Conservation (phyloP, 2,329 filamentous ascomycete species). For the Lachnellula hyalina region DNA sequence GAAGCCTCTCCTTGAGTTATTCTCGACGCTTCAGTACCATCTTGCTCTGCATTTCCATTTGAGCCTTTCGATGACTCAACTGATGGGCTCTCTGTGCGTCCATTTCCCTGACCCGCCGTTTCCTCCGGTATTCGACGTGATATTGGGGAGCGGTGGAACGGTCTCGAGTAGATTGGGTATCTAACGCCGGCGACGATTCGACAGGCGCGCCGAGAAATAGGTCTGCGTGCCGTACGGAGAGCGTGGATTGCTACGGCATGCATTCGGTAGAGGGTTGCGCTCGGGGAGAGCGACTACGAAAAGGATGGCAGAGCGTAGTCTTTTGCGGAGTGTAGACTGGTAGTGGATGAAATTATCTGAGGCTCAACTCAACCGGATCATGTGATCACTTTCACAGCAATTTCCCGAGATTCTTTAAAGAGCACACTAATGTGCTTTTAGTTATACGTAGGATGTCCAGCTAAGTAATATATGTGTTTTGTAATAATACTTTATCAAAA, state of each 20-base stretch:
- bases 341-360: no score
- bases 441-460: no score
- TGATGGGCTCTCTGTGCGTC: not conserved
- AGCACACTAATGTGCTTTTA: no score
- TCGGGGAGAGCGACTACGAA: conserved; percentile 20
- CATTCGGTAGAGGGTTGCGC: conserved; percentile 29
- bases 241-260: conserved; percentile 28
- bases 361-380: no score
- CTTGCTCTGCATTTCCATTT: not conserved
- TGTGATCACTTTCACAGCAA: no score
- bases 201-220: conserved; percentile 25
- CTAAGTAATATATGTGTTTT: no score
- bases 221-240: conserved; percentile 26
- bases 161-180: conserved; percentile 23
- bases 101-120: conserved; percentile 2
- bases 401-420: no score
- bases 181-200: conserved; percentile 28
- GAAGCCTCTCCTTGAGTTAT: not conserved
- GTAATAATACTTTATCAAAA: no score
- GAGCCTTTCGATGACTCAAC: conserved; percentile 3
- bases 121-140: conserved; percentile 24
- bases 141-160: conserved; percentile 27
- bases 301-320: not conserved
- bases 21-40: not conserved
- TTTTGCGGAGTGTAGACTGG: no score